Evolutionary conservation across 495 filamentous ascomycete genomes (phyloP), one percentile per base, ranked within the genome.

Genomic region (Parachaetomium inaequale): DNA sequence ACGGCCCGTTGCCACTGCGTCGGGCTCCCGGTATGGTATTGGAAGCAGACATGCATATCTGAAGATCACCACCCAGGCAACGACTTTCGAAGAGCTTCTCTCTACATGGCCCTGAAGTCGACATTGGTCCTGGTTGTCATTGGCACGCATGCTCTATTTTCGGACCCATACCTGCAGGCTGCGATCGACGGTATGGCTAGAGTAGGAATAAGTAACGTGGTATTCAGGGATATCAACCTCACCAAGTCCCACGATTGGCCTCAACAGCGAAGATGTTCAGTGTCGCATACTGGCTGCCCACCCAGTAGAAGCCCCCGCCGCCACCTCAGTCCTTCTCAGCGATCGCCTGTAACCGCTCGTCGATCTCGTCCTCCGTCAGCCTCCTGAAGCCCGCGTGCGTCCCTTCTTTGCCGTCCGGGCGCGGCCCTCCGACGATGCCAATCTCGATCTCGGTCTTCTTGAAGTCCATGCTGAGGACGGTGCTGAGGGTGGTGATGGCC

Each of bases 361-460:
- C 94, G 70, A 98, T 98, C 84, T 98, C 94, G 40, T 97, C 93
- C 75, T 96, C 92, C 11, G 92, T 95, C 77, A 98, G 80, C 67
- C 87, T 87, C 68, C 92, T 85, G 82, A 98, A 98, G 65, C 76
- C 82, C 55, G 87, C 75, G 71, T 90, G 83, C 52, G 85, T 86
- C 46, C 90, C 89, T 69, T 93, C 88, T 76, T 90, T 81, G 69
- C 91, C 93, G 69, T 93, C 92, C 46, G 77, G 72, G 62, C 82
- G 79, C 36, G 91, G 90, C 29, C 89, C 92, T 64, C 94, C 94
- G 19, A 96, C 94, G 70, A 98, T 89, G 66, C 95, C 94, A 72
- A 98, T 88, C 80, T 98, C 94, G 71, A 98, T 86, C 81, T 98
- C 94, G 72, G 88, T 88, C 81, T 97, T 97, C 87, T 98, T 98